Evolutionary conservation across 805 yeast genomes (phyloP), one percentile per base, ranked within the genome.

Genomic region (Kluyveromyces aestuarii): DNA sequence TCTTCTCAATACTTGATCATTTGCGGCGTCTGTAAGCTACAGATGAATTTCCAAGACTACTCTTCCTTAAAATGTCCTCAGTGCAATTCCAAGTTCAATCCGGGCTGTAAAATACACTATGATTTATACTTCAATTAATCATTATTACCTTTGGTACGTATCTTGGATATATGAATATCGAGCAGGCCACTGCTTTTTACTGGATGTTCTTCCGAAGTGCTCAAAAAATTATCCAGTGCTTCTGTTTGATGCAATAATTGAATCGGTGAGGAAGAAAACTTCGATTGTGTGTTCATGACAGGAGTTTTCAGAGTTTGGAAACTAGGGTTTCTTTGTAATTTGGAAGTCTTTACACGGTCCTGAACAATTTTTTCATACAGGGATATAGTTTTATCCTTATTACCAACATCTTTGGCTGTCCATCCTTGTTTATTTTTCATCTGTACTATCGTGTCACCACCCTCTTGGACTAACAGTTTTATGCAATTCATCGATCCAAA

Each of bases 401-500:
- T 68, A 2, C 82, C 77, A 25, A 80, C 73, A 57, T 84, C 87
- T 11, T 72, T 64, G 1, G 90, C 86, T 19, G 68, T 71, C 80
- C 88, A 81, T 3, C 86, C 84, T n/a, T 72, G 72, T 13, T 66
- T 61, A 62, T 87, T 87, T 36, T 69, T 61, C 19, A 72, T 57
- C 19, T 70, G 65, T 37, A 73, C 73, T 50, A 80, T 76, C 1
- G 79, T 77, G 18, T 74, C 71, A 30, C 77, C 69, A 2, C 60
- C 62, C 40, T 60, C 59, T 16, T 68, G 70, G 0, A 82, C 63
- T 41, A 85, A 64, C 35, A 82, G 60, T 46, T 76, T 72, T 52
- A 80, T 64, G 42, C 86, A 80, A 44, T 76, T 76, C 14, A 76
- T 57, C 51, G 79, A 76, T 6, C 90, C 91, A 56, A 74, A 78